phyloP scores from a whole-genome alignment of 2,329 filamentous ascomycete species.

The Nemania diffusa region DNA sequence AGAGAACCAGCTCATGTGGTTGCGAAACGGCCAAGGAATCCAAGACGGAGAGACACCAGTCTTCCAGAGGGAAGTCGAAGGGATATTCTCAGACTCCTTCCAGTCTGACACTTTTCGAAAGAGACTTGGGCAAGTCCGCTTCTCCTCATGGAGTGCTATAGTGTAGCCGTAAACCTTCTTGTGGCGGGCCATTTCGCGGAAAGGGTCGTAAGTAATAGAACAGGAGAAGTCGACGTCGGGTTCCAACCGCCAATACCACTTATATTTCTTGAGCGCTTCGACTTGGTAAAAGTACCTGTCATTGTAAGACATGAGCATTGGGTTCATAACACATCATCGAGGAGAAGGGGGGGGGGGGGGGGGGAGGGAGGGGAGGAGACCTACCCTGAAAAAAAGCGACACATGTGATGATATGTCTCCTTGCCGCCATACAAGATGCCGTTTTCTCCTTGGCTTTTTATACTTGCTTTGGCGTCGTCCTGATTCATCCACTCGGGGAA shows the following conservation, averaged over 20 bases:
- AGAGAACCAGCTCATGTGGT: constrained; percentile 50
- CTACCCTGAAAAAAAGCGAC: constrained; percentile 57
- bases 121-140: constrained; percentile 54
- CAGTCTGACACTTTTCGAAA: constrained; percentile 56
- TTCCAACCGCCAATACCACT: constrained; percentile 60
- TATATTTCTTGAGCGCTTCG: constrained; percentile 55
- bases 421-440: constrained; percentile 54
- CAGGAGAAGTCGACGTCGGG: constrained; percentile 58
- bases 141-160: constrained; percentile 56
- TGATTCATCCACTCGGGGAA: constrained; percentile 53
- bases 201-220: constrained; percentile 59
- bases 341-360: neutral
- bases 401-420: constrained; percentile 57
- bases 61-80: constrained; percentile 54
- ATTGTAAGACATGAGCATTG: constrained; percentile 16
- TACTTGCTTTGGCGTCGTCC: constrained; percentile 48
- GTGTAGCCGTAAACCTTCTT: constrained; percentile 58
- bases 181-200: constrained; percentile 57
- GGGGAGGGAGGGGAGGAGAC: constrained; percentile 22
- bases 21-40: constrained; percentile 55
- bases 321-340: neutral
- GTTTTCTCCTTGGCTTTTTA: constrained; percentile 49
- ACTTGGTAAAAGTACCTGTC: constrained; percentile 56
- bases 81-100: constrained; percentile 53
- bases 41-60: constrained; percentile 54